Evolutionary conservation across 2,329 filamentous ascomycete species (phyloP).

Genomic region (Ophiostoma himal-ulmi): DNA sequence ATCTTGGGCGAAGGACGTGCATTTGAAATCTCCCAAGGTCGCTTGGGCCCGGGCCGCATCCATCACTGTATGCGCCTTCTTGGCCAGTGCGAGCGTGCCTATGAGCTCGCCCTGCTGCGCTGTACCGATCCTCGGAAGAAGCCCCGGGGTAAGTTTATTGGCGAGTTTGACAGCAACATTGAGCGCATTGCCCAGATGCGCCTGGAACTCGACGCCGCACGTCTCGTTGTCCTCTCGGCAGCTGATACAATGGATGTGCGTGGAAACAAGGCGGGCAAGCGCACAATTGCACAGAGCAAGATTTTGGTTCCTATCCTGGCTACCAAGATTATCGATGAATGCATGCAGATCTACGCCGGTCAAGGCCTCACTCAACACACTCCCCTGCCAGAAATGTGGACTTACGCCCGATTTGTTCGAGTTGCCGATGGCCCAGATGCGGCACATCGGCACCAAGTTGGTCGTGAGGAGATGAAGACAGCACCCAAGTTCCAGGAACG

Average conservation of each 20-base stretch:
- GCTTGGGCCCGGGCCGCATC: constrained; percentile 90
- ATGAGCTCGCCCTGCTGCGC: constrained; percentile 90
- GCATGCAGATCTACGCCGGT: constrained; percentile 84
- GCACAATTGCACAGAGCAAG: constrained; percentile 96
- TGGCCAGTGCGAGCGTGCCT: constrained; percentile 79
- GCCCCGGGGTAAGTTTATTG: constrained; percentile 80
- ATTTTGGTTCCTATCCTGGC: constrained; percentile 78
- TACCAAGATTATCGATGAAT: constrained; percentile 83
- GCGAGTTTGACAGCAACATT: constrained; percentile 87
- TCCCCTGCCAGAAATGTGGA: constrained; percentile 85
- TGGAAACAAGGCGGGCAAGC: constrained; percentile 80
- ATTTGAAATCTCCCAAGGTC: constrained; percentile 97
- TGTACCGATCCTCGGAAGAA: constrained; percentile 89
- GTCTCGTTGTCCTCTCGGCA: constrained; percentile 85
- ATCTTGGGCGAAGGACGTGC: constrained; percentile 88
- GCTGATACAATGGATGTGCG: constrained; percentile 88
- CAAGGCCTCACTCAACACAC: constrained; percentile 92
- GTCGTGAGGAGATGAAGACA: constrained; percentile 70
- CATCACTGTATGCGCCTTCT: constrained; percentile 97
- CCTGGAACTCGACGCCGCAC: constrained; percentile 86
- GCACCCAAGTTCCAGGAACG: constrained; percentile 54
- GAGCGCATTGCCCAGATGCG: constrained; percentile 90
- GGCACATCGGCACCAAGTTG: constrained; percentile 80
- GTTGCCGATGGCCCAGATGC: constrained; percentile 93
- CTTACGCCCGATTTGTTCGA: constrained; percentile 72